Percentiles rank a stretch among this genome's conserved stretches.
Evolutionary conservation across 345 rosid genomes (phyloP).

Genomic region (Bretschneidera sinensis): DNA sequence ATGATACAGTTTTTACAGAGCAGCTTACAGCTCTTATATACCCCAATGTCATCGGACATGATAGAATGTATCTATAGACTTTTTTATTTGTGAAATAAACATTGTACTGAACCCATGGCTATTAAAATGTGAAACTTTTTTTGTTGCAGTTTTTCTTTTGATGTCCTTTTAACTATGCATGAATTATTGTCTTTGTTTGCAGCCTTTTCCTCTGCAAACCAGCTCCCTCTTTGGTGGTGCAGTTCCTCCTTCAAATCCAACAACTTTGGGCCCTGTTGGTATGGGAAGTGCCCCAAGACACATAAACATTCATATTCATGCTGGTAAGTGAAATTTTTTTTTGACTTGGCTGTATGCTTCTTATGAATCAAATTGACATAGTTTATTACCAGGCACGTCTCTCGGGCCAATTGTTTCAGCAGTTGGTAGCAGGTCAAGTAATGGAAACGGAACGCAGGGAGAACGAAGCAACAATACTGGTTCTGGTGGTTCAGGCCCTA

Average conservation of each 20-base stretch:
- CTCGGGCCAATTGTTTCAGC: slow-evolving; percentile 49
- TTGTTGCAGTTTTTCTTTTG: slow-evolving; percentile 3
- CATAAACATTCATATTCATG: slow-evolving; percentile 91
- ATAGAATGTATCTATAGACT: no score
- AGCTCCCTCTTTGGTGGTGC: slow-evolving; percentile 63
- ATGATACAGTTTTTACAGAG: no score
- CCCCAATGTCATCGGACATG: no score
- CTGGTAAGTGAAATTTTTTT: slow-evolving; percentile 52
- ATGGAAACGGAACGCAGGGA: slow-evolving; percentile 48
- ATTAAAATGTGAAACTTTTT: background rate
- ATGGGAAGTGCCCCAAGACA: slow-evolving; percentile 63
- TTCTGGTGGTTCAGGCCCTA: slow-evolving; percentile 35
- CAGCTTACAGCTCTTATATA: no score
- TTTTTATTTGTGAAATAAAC: no score
- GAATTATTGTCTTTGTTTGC: slow-evolving; percentile 33
- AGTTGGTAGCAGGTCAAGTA: slow-evolving; percentile 43
- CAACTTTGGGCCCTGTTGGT: slow-evolving; percentile 48
- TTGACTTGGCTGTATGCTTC: background rate
- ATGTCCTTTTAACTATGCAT: background rate
- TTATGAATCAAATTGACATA: slow-evolving; percentile 9
- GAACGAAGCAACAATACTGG: slow-evolving; percentile 35
- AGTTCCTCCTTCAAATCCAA: slow-evolving; percentile 45
- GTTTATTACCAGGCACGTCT: slow-evolving; percentile 41
- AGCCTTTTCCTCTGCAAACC: slow-evolving; percentile 92
- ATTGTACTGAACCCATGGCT: no score